phyloP scores from a whole-genome alignment of 768 basidiomycete genomes.

The Pleurotus sapidus region DNA sequence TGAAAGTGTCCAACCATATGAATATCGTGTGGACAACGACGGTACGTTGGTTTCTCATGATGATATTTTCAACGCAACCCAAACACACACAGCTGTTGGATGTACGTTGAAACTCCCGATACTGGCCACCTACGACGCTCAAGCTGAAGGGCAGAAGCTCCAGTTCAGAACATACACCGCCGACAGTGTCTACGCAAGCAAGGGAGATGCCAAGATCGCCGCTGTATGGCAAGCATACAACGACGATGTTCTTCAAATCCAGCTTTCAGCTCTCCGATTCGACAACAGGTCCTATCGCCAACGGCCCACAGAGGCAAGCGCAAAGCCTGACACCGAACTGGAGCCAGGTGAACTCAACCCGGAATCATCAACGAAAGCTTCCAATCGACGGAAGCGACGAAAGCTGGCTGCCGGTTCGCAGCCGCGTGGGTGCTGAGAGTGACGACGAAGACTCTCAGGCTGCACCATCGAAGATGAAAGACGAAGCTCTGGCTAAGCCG shows the following conservation, averaged over 20 bases:
- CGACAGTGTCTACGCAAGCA: slow-evolving; percentile 48
- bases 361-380: not conserved
- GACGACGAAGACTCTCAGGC: not conserved
- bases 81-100: slow-evolving; percentile 43
- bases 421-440: not conserved
- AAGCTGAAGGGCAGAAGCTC: slow-evolving; percentile 32
- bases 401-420: not conserved
- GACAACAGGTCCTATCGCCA: no score
- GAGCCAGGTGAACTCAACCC: not conserved
- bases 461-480: not conserved
- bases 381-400: not conserved
- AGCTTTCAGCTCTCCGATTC: no score
- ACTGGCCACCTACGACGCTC: slow-evolving; percentile 18
- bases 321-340: not conserved
- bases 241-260: slow-evolving; percentile 56
- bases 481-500: not conserved
- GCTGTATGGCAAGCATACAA: slow-evolving; percentile 51
- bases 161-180: slow-evolving; percentile 34
- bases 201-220: slow-evolving; percentile 61
- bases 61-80: no score
- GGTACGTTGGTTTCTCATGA: slow-evolving; percentile 29
- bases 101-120: slow-evolving; percentile 32
- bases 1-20: slow-evolving; percentile 35
- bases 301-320: not conserved
- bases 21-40: slow-evolving; percentile 43